Percentiles rank a stretch among this genome's conserved stretches.
Evolutionary conservation across 495 filamentous ascomycete species (phyloP).

Genomic region (Neurospora tetrasperma): DNA sequence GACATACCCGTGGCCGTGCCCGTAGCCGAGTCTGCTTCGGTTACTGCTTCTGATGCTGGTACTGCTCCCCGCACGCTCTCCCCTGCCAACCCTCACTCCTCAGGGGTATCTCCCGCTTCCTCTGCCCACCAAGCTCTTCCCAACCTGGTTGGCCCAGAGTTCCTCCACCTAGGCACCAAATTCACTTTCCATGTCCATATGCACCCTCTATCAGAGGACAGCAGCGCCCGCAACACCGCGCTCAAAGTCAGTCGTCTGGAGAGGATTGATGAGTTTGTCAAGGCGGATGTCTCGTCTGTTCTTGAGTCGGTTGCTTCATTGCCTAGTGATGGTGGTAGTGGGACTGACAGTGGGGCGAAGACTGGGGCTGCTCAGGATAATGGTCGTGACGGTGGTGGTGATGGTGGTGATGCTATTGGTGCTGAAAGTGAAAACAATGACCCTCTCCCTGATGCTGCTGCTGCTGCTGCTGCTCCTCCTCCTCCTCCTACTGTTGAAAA

Average conservation of each 20-base stretch:
- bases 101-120: not conserved
- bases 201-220: conserved; percentile 1
- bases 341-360: not conserved
- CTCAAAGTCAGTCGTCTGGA: conserved; percentile 24
- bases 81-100: not conserved
- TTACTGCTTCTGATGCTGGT: not conserved
- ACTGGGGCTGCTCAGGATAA: not conserved
- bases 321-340: not conserved
- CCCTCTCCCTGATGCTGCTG: not conserved
- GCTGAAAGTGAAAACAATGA: not conserved
- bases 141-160: not conserved
- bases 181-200: conserved; percentile 28
- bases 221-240: conserved; percentile 3
- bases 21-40: not conserved
- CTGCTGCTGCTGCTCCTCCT: not conserved
- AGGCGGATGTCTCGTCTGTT: not conserved
- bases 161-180: conserved; percentile 17
- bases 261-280: conserved; percentile 10
- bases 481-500: not conserved
- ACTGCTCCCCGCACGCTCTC: not conserved
- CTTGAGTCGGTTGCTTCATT: not conserved
- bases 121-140: not conserved
- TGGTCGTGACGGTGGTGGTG: not conserved
- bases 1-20: not conserved
- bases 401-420: not conserved